Evolutionary conservation across 2,329 filamentous ascomycete genomes (phyloP), one percentile per base, ranked within the genome.

Genomic region (Diaporthe sp.): DNA sequence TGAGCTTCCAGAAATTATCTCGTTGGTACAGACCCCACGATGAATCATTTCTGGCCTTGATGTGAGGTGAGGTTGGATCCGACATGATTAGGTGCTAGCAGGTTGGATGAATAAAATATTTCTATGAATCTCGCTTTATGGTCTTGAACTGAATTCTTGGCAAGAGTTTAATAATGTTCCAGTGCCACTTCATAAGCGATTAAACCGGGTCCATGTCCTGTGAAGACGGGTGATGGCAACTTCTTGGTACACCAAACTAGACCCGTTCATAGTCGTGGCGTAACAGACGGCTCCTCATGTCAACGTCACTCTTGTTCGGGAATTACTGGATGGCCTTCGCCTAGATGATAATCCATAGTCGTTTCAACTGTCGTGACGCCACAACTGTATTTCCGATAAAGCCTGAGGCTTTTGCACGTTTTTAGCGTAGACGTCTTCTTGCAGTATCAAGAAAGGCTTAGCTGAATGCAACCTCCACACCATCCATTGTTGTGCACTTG

Each of bases 21-120:
- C 78, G 78, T 69, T 80, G 79, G 25, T 79, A 80, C 3, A 79
- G 71, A 27, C 75, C 77, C 79, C 78, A 80, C n/a, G 75, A 75
- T n/a, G 77, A 77, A 25, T 76, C 77, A 27, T 79, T 76, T 35
- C 78, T 72, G 22, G 74, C 75, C 71, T 79, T 77, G 74, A 79
- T 78, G 42, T 77, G 74, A 27, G 77, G 79, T 2, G 78, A 77
- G 8, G 77, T 70, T 30, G 78, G 75, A 58, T 80, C 78, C 35
- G 73, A 73, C 73, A 75, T 75, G 42, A 4, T 70, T 5, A 37
- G 5, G 8, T n/a, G 32, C 10, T 7, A 5, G 2, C 19, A 32
- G 30, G n/a, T 27, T 44, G 44, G 9, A 25, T 37, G n/a, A n/a
- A 22, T 37, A 25, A 9, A 37, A 22, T 1, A 12, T 3, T 51